These are phyloP conservation scores for Vitis rotundifolia DNA, from an alignment of 164 flowering plant species.

Conservation along the genomic window DNA sequence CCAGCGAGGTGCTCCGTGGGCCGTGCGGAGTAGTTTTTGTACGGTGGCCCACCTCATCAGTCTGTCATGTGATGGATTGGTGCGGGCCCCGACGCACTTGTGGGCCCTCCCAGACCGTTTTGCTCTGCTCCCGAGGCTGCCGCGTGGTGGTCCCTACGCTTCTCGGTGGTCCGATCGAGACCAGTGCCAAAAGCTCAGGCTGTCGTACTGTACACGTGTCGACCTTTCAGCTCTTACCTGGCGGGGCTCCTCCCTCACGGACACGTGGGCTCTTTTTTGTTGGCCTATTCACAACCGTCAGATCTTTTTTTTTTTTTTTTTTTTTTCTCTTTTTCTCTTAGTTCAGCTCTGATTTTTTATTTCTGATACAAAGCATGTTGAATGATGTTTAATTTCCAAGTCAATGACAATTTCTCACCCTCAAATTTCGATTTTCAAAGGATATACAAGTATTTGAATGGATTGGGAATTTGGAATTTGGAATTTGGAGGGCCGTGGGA, in stretches of 20 bases:
- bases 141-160: constrained; percentile 24
- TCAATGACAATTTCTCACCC: too few relatives aligned
- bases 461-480: too few relatives aligned
- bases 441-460: too few relatives aligned
- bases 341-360: too few relatives aligned
- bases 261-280: constrained; percentile 6
- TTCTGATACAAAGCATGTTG: too few relatives aligned
- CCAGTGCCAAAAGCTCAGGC: constrained; percentile 2
- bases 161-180: constrained; percentile 18
- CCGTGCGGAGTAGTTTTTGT: constrained; percentile 11
- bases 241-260: not conserved
- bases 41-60: constrained; percentile 1
- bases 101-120: constrained; percentile 12
- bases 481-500: too few relatives aligned
- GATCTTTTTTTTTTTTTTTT: too few relatives aligned
- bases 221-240: not conserved
- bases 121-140: constrained; percentile 24
- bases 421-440: too few relatives aligned
- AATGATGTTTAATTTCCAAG: too few relatives aligned
- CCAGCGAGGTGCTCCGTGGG: constrained; percentile 8
- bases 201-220: constrained; percentile 8
- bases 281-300: not conserved
- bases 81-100: constrained; percentile 16
- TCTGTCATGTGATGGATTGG: constrained; percentile 23
- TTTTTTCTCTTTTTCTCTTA: too few relatives aligned